Percentiles rank a stretch among this genome's conserved stretches.
Conservation (phyloP, 495 filamentous ascomycete genomes). For the Mytilinidion resinicola region DNA sequence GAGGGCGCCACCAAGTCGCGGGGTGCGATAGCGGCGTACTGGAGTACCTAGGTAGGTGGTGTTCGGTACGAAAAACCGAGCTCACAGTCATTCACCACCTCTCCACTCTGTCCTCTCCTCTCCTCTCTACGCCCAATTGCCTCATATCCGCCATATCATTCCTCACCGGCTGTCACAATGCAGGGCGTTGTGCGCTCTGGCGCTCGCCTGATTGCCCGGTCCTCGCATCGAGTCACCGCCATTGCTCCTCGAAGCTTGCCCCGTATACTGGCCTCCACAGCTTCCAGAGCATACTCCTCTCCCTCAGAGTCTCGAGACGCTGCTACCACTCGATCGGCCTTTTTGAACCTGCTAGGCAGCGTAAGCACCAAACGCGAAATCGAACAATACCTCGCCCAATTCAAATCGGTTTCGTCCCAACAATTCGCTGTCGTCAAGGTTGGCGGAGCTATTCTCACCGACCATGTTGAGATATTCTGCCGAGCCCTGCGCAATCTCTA, state of each 20-base stretch:
- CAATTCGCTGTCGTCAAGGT: conserved; percentile 99
- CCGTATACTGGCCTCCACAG: conserved; percentile 15
- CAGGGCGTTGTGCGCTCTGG: conserved; percentile 27
- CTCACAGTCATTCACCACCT: no score
- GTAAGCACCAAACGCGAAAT: conserved; percentile 96
- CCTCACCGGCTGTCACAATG: conserved; percentile 8
- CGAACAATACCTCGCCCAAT: conserved; percentile 96
- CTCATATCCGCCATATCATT: not conserved
- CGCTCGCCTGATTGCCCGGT: conserved; percentile 22
- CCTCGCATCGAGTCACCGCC: conserved; percentile 24
- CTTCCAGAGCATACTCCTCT: conserved; percentile 19
- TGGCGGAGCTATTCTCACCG: conserved; percentile 92
- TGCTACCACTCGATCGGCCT: conserved; percentile 66
- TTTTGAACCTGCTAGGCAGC: conserved; percentile 90
- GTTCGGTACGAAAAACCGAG: no score
- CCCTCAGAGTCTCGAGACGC: conserved; percentile 21
- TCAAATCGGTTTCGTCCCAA: conserved; percentile 93
- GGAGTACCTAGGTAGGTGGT: no score
- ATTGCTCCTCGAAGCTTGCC: conserved; percentile 11
- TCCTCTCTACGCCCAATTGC: not conserved
- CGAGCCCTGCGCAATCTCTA: conserved; percentile 86
- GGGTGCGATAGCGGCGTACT: no score
- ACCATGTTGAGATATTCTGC: conserved; percentile 84
- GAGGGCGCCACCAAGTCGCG: no score
- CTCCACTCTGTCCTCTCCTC: no score